phyloP scores from a whole-genome alignment of 208 protist genomes.

The Wallacemonas sp. region DNA sequence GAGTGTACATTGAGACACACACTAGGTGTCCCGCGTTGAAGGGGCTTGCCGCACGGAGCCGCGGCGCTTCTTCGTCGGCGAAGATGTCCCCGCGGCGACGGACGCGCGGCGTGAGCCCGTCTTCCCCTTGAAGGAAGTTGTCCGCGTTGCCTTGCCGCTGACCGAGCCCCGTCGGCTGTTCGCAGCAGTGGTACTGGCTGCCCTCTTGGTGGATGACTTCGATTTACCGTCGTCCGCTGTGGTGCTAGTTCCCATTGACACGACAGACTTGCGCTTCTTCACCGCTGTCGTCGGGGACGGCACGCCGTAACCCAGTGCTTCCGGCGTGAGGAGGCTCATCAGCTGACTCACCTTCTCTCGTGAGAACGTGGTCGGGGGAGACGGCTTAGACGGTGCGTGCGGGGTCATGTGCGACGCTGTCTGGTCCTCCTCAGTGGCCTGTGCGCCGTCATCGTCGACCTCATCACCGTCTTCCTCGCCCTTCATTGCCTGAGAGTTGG shows the following conservation, averaged over 20 bases:
- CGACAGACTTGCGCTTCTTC: slow-evolving; percentile 7
- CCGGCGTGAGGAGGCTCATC: slow-evolving; percentile 40
- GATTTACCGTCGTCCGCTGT: not conserved
- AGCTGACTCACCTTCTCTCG: slow-evolving; percentile 33
- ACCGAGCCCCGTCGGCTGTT: not conserved
- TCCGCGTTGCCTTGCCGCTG: not conserved
- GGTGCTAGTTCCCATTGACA: not conserved
- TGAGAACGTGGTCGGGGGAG: slow-evolving; percentile 18
- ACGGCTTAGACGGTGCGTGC: not conserved
- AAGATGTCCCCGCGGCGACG: not conserved
- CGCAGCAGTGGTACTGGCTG: too few species aligned
- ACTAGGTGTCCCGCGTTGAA: too few species aligned
- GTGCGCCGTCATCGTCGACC: not conserved
- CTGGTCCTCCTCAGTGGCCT: not conserved
- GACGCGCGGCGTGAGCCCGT: not conserved
- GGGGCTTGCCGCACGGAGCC: not conserved
- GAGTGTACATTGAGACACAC: not conserved
- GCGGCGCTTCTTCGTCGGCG: not conserved
- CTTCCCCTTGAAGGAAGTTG: not conserved
- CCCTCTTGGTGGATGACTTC: not conserved
- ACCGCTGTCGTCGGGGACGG: not conserved
- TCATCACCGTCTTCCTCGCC: not conserved
- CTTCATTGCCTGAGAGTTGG: too few species aligned
- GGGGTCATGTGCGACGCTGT: not conserved
- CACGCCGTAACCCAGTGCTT: slow-evolving; percentile 31